A percentile compares a stretch with the other conserved stretches of the same genome.
Evolutionary conservation across 129 eudicot genomes (phyloP).

Genomic region (Glebionis coronaria): DNA sequence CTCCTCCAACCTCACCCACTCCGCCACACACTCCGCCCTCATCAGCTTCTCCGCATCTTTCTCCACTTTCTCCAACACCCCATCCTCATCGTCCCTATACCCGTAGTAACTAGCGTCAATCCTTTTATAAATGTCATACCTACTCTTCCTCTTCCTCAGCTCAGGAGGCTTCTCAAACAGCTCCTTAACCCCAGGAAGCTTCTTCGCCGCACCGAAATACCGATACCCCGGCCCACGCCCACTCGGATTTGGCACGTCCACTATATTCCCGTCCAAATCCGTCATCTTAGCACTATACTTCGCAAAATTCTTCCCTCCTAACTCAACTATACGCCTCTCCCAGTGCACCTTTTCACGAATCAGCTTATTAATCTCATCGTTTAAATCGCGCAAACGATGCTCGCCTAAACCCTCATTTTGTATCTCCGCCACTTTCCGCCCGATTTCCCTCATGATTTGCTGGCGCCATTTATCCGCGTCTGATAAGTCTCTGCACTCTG

Average conservation of each 20-base stretch:
- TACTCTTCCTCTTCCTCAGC: no score
- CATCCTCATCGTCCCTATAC: slow-evolving; percentile 92
- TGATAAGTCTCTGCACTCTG: slow-evolving; percentile 85
- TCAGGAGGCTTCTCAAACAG: no score
- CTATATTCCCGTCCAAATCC: no score
- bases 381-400: slow-evolving; percentile 82
- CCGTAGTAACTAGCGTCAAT: slow-evolving; percentile 92
- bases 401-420: slow-evolving; percentile 96
- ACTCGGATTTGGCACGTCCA: slow-evolving; percentile 86
- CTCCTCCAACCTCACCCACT: no score
- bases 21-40: no score
- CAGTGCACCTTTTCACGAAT: slow-evolving; percentile 79
- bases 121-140: no score
- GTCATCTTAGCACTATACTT: no score
- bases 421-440: slow-evolving; percentile 85
- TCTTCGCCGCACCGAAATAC: slow-evolving; percentile 94
- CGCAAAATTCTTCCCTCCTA: slow-evolving; percentile 84
- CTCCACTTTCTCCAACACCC: slow-evolving; percentile 74
- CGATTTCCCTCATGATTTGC: slow-evolving; percentile 92
- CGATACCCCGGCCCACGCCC: slow-evolving; percentile 94
- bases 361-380: slow-evolving; percentile 81
- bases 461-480: slow-evolving; percentile 99
- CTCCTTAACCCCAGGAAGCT: slow-evolving; percentile 96
- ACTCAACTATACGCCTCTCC: slow-evolving; percentile 68
- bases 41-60: no score